phyloP scores from a whole-genome alignment of 495 filamentous ascomycete genomes.

The Penicillium subrubescens region DNA sequence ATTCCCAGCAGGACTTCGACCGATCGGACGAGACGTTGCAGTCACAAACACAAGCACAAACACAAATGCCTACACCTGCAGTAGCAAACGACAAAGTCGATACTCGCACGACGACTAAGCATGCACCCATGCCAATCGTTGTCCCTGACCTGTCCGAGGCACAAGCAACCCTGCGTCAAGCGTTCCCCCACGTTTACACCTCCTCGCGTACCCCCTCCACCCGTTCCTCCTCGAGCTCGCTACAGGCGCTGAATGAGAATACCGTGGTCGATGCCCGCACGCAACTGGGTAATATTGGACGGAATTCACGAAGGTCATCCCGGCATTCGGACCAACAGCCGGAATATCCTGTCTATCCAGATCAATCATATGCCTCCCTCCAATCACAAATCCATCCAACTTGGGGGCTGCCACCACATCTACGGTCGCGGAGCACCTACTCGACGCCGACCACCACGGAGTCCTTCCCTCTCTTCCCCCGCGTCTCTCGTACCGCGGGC shows the following conservation, averaged over 20 bases:
- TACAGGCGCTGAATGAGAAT: slow-evolving; percentile 50
- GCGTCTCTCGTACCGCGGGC: slow-evolving; percentile 51
- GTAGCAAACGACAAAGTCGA: slow-evolving; percentile 30
- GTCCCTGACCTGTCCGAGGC: slow-evolving; percentile 34
- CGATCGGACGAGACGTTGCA: slow-evolving; percentile 31
- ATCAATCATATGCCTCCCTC: slow-evolving; percentile 55
- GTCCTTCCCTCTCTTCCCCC: slow-evolving; percentile 35
- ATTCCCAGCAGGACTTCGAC: slow-evolving; percentile 23
- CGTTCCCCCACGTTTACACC: slow-evolving; percentile 42
- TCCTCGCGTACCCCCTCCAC: slow-evolving; percentile 44
- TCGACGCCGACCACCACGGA: slow-evolving; percentile 35
- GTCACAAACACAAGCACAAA: slow-evolving; percentile 1
- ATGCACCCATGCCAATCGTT: slow-evolving; percentile 31
- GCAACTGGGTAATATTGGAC: slow-evolving; percentile 32
- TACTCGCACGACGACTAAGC: slow-evolving; percentile 29
- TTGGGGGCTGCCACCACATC: slow-evolving; percentile 38
- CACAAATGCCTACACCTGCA: slow-evolving; percentile 12
- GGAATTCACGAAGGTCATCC: slow-evolving; percentile 32
- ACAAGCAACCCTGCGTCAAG: slow-evolving; percentile 41
- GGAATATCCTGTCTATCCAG: slow-evolving; percentile 55
- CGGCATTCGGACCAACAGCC: slow-evolving; percentile 32
- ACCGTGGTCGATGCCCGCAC: slow-evolving; percentile 46
- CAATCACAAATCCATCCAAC: slow-evolving; percentile 53
- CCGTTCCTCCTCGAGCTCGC: slow-evolving; percentile 49
- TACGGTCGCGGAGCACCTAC: slow-evolving; percentile 38